These are phyloP conservation scores for Boletus pseudo-olivaceus DNA, from an alignment of 768 basidiomycete species.

Conservation along the genomic window DNA sequence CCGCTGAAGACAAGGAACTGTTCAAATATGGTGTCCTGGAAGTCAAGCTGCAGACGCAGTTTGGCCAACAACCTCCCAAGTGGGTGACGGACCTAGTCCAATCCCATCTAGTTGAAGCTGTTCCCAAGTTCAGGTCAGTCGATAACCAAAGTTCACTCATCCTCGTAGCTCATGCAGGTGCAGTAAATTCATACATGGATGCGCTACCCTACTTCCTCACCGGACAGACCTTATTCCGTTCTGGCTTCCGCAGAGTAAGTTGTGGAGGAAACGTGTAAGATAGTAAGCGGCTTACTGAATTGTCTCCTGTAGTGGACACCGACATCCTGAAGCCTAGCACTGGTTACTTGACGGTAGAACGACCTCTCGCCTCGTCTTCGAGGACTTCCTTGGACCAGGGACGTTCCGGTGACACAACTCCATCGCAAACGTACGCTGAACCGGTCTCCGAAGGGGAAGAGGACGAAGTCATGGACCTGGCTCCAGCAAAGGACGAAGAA, in stretches of 20 bases:
- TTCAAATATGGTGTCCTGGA: constrained; percentile 98
- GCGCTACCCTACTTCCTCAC: constrained; percentile 86
- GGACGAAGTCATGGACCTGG: constrained; percentile 67
- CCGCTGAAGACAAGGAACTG: constrained; percentile 77
- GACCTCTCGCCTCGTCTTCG: constrained; percentile 53
- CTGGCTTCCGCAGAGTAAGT: constrained; percentile 93
- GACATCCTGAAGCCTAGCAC: constrained; percentile 93
- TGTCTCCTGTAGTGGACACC: constrained; percentile 66
- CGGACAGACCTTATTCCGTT: constrained; percentile 96
- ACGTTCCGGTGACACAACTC: constrained; percentile 43
- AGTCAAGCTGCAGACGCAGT: constrained; percentile 95
- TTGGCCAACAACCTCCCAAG: constrained; percentile 90
- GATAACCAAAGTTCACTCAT: neutral
- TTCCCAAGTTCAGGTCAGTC: constrained; percentile 90
- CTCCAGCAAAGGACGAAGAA: constrained; percentile 77
- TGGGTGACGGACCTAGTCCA: constrained; percentile 98
- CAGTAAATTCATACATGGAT: constrained; percentile 96
- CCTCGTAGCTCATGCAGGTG: constrained; percentile 2
- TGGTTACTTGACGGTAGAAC: constrained; percentile 71
- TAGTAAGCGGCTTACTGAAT: neutral
- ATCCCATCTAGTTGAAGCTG: constrained; percentile 93
- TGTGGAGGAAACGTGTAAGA: neutral
- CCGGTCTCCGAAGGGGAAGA: constrained; percentile 96
- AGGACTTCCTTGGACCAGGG: constrained; percentile 43
- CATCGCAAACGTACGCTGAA: constrained; percentile 62